phyloP scores from a whole-genome alignment of 495 filamentous ascomycete species.

The Aspergillus steynii region DNA sequence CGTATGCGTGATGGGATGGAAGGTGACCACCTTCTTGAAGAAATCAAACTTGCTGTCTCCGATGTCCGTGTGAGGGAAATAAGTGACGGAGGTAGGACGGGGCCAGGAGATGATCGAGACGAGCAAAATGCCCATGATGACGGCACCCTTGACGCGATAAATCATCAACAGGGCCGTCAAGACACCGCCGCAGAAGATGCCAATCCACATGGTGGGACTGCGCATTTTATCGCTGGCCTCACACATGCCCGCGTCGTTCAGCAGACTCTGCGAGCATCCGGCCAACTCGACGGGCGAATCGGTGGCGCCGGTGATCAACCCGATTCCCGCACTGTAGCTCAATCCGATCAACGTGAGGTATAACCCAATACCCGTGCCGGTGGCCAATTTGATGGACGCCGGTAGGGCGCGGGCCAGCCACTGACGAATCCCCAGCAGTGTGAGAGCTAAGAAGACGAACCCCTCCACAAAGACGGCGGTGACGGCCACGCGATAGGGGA shows the following conservation, averaged over 20 bases:
- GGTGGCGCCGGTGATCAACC: slow-evolving; percentile 60
- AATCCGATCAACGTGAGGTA: slow-evolving; percentile 80
- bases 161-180: slow-evolving; percentile 75
- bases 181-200: slow-evolving; percentile 79
- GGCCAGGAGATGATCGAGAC: slow-evolving; percentile 87
- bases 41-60: slow-evolving; percentile 73
- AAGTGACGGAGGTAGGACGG: slow-evolving; percentile 67
- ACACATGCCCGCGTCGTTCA: slow-evolving; percentile 49
- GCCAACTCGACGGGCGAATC: slow-evolving; percentile 66
- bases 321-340: slow-evolving; percentile 77
- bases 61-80: slow-evolving; percentile 68
- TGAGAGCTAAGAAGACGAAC: slow-evolving; percentile 67
- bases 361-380: slow-evolving; percentile 76
- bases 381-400: slow-evolving; percentile 78
- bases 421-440: slow-evolving; percentile 73
- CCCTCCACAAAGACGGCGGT: slow-evolving; percentile 86
- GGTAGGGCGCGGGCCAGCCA: slow-evolving; percentile 80
- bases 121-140: slow-evolving; percentile 75
- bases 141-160: slow-evolving; percentile 80
- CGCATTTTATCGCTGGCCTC: slow-evolving; percentile 63
- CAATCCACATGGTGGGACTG: slow-evolving; percentile 77
- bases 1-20: slow-evolving; percentile 68
- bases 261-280: slow-evolving; percentile 52
- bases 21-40: slow-evolving; percentile 79
- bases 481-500: slow-evolving; percentile 68